These are phyloP conservation scores for Xylariomycetidae sp. DNA, from an alignment of 2,329 filamentous ascomycete species.

Conservation along the genomic window DNA sequence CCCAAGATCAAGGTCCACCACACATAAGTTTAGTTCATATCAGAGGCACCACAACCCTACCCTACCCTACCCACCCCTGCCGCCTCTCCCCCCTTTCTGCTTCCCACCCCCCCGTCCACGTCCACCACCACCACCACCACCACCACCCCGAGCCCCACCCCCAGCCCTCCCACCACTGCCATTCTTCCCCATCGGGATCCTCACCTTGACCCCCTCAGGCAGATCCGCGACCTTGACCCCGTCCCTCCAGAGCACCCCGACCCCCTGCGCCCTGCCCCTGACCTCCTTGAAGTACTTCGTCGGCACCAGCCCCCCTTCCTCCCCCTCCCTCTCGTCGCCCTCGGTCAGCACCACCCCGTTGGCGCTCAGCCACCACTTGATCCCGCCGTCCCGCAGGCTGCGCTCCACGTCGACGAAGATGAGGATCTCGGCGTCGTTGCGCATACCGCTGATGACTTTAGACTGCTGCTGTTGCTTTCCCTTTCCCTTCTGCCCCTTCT, in stretches of 20 bases:
- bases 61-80: too few relatives aligned
- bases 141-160: conserved; percentile 30
- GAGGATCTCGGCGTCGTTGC: conserved; percentile 69
- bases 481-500: conserved; percentile 12
- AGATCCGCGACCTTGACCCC: conserved; percentile 64
- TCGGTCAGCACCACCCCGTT: conserved; percentile 71
- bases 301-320: conserved; percentile 57
- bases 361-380: conserved; percentile 74
- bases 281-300: conserved; percentile 68
- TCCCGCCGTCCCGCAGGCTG: conserved; percentile 55
- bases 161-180: conserved; percentile 30
- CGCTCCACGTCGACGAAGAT: conserved; percentile 70
- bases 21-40: too few relatives aligned
- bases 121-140: conserved; percentile 19
- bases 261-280: conserved; percentile 52
- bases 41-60: too few relatives aligned
- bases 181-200: conserved; percentile 43
- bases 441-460: conserved; percentile 73
- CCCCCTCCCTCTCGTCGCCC: conserved; percentile 50
- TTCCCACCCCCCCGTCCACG: conserved; percentile 18
- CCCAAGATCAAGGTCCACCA: too few relatives aligned
- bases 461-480: conserved; percentile 11
- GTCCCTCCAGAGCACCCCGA: conserved; percentile 65
- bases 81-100: too few relatives aligned
- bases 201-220: conserved; percentile 52